A percentile compares a stretch with the other conserved stretches of the same genome.
Conservation (phyloP, 345 rosid species). For the Triadica sebifera region DNA sequence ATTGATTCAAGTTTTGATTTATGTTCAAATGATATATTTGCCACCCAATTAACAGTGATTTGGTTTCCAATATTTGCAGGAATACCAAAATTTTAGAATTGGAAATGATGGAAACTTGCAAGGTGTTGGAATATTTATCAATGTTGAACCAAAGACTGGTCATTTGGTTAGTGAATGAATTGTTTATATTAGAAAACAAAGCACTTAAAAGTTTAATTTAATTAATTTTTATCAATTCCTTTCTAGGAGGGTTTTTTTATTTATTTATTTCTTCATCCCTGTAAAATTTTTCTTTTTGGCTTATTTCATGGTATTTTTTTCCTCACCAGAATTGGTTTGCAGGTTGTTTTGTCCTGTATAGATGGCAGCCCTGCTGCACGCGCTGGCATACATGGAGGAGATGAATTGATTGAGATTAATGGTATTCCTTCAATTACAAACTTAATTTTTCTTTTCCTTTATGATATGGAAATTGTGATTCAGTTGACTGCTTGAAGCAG, state of each 20-base stretch:
- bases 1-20: neutral
- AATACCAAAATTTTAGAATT: slow-evolving; percentile 81
- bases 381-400: slow-evolving; percentile 82
- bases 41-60: neutral
- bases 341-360: slow-evolving; percentile 80
- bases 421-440: slow-evolving; percentile 42
- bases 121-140: slow-evolving; percentile 85
- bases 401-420: slow-evolving; percentile 80
- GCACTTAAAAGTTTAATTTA: neutral
- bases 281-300: neutral
- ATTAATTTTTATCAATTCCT: neutral
- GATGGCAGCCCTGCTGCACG: slow-evolving; percentile 91
- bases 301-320: neutral
- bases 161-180: slow-evolving; percentile 67
- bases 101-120: slow-evolving; percentile 89
- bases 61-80: slow-evolving; percentile 42
- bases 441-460: neutral
- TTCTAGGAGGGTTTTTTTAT: too few relatives aligned
- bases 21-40: neutral
- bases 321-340: slow-evolving; percentile 23
- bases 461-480: neutral
- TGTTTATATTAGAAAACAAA: neutral
- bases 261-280: neutral
- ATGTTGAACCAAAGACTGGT: slow-evolving; percentile 69
- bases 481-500: neutral